A percentile compares a stretch with the other conserved stretches of the same genome.
Evolutionary conservation across 2,329 filamentous ascomycete species (phyloP).

Genomic region (Colletotrichum sp.): DNA sequence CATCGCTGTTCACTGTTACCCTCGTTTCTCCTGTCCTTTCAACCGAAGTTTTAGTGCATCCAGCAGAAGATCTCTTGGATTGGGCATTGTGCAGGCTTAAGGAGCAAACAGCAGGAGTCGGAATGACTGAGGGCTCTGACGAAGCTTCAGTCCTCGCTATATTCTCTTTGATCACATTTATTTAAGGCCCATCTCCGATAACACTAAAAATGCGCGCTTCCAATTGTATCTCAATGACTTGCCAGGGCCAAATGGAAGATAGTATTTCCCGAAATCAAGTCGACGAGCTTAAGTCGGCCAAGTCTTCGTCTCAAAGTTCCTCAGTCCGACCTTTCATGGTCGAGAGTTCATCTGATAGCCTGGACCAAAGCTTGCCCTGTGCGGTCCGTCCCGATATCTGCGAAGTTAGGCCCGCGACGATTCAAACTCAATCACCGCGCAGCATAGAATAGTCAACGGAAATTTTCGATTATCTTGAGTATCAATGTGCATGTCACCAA

Average conservation of each 20-base stretch:
- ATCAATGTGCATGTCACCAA: background rate
- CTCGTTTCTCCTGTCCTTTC: rapidly evolving
- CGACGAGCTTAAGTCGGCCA: rapidly evolving
- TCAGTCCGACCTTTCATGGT: background rate
- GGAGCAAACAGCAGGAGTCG: no score
- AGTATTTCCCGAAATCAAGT: background rate
- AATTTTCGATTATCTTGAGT: background rate
- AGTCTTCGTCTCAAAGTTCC: background rate
- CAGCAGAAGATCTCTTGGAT: background rate
- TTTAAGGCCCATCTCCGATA: background rate
- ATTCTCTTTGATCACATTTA: background rate
- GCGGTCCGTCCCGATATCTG: background rate
- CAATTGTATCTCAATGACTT: background rate
- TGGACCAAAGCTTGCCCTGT: background rate
- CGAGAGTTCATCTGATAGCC: background rate
- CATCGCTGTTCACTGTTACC: rapidly evolving
- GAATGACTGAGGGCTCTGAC: background rate
- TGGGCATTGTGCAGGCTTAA: background rate
- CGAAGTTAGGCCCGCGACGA: rapidly evolving
- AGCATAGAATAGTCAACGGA: background rate
- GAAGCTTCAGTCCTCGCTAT: background rate
- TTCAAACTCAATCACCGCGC: background rate
- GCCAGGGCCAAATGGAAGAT: background rate
- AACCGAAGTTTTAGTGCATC: no score
- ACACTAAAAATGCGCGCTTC: background rate